Percentiles rank a stretch among this genome's conserved stretches.
Conservation (phyloP, 768 basidiomycete genomes). For the Daedalea quercina region DNA sequence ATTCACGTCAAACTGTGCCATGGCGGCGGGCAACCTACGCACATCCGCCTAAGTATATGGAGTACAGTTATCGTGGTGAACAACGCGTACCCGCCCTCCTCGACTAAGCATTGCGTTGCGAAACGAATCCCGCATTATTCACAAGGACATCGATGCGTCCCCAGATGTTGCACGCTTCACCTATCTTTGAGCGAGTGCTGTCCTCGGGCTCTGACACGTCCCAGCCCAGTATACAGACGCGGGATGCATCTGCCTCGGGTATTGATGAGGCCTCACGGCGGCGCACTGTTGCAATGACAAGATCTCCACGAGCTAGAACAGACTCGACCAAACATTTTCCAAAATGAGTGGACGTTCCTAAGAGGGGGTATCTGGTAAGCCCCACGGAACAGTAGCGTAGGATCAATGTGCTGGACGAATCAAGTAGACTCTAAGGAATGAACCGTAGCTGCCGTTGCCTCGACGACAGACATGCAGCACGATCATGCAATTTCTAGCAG, state of each 20-base stretch:
- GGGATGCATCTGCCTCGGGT: slow-evolving; percentile 10
- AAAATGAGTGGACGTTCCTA: slow-evolving; percentile 32
- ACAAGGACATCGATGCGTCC: slow-evolving; percentile 32
- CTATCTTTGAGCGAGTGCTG: slow-evolving; percentile 24
- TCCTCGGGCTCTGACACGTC: slow-evolving; percentile 29
- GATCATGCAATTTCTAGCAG: no score
- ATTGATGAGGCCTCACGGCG: slow-evolving; percentile 19
- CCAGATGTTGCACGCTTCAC: slow-evolving; percentile 25
- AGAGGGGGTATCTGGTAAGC: no score
- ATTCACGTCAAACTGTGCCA: slow-evolving; percentile 20
- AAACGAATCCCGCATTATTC: slow-evolving; percentile 39
- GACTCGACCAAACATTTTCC: slow-evolving; percentile 32
- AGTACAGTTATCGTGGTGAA: not conserved
- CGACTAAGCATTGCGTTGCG: slow-evolving; percentile 27
- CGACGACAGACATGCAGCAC: no score
- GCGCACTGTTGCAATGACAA: slow-evolving; percentile 41
- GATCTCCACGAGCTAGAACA: slow-evolving; percentile 38
- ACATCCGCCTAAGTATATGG: not conserved
- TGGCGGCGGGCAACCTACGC: not conserved
- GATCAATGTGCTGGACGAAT: no score
- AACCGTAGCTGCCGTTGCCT: no score
- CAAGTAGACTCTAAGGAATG: no score
- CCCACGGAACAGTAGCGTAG: not conserved
- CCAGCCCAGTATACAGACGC: slow-evolving; percentile 26
- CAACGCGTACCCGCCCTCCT: slow-evolving; percentile 40